phyloP scores from a whole-genome alignment of 805 yeast species.

The Yamadazyma takamatsuzukensis region DNA sequence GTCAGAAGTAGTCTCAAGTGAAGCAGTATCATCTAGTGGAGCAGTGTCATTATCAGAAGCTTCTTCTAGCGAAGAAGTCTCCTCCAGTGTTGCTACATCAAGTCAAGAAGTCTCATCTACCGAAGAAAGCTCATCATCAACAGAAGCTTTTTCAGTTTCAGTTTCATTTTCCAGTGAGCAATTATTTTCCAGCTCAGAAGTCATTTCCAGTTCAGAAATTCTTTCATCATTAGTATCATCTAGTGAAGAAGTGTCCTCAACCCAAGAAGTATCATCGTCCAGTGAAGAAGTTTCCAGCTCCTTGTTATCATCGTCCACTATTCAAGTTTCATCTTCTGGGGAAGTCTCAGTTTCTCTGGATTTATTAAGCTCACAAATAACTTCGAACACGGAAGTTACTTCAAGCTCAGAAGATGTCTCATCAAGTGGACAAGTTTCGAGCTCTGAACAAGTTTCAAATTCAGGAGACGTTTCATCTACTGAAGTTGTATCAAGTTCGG shows the following conservation, averaged over 20 bases:
- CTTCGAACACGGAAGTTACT: neutral
- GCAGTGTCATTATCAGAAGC: neutral
- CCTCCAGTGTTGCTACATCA: neutral
- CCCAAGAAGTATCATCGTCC: too few relatives aligned
- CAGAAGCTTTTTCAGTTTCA: too few relatives aligned
- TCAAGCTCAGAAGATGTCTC: too few relatives aligned
- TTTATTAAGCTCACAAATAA: neutral
- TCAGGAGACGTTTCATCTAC: neutral
- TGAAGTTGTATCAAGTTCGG: neutral
- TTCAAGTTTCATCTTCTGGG: constrained; percentile 1
- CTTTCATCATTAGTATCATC: constrained; percentile 1
- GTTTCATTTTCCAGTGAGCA: too few relatives aligned
- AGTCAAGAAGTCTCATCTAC: neutral
- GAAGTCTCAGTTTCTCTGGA: constrained; percentile 1
- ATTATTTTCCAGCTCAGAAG: neutral
- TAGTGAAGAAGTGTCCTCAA: neutral
- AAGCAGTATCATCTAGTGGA: neutral
- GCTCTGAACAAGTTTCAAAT: constrained; percentile 1
- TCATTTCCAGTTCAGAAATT: neutral
- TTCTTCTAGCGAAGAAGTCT: neutral
- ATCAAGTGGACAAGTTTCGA: too few relatives aligned
- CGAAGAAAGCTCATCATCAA: too few relatives aligned
- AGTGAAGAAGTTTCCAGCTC: too few relatives aligned
- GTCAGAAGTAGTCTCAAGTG: neutral
- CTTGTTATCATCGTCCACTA: constrained; percentile 1